These are phyloP conservation scores for Inga laurina DNA, from an alignment of 306 rosid genomes.

Conservation along the genomic window DNA sequence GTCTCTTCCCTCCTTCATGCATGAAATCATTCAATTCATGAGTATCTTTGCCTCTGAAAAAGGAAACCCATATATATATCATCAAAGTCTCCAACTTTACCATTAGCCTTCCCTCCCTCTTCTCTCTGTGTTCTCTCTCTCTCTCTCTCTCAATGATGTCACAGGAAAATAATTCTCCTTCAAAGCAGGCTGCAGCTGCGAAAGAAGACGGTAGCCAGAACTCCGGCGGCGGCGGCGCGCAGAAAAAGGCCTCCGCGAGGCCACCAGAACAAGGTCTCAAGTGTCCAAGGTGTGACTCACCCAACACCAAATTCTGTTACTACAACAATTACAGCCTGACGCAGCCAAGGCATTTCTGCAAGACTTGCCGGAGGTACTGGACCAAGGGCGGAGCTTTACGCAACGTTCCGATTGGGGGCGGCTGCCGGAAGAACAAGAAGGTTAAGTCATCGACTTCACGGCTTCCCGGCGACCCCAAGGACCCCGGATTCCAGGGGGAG, in stretches of 20 bases:
- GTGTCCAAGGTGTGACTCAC: constrained; percentile 80
- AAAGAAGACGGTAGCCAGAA: constrained; percentile 34
- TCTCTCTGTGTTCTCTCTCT: too few species aligned
- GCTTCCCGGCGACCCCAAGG: constrained; percentile 51
- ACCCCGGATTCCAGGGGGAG: constrained; percentile 52
- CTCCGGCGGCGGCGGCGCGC: constrained; percentile 18
- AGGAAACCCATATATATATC: constrained; percentile 44
- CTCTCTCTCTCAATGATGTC: constrained; percentile 43
- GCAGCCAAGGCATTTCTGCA: constrained; percentile 87
- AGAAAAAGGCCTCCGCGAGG: constrained; percentile 30
- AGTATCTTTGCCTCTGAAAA: constrained; percentile 53
- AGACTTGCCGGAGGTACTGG: constrained; percentile 86
- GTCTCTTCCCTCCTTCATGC: constrained; percentile 40
- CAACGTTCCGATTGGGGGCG: constrained; percentile 82
- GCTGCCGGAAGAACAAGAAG: constrained; percentile 78
- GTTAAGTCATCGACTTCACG: constrained; percentile 50
- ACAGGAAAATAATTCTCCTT: constrained; percentile 39
- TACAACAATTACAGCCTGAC: constrained; percentile 86
- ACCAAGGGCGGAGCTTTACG: constrained; percentile 83
- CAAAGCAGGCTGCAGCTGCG: constrained; percentile 7
- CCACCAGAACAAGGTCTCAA: constrained; percentile 52
- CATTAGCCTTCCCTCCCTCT: not conserved
- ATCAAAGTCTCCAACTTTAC: not conserved
- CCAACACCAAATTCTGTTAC: constrained; percentile 88
- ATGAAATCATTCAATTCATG: constrained; percentile 59